Conservation (phyloP, 495 filamentous ascomycete genomes). For the Penicillium paradoxum region DNA sequence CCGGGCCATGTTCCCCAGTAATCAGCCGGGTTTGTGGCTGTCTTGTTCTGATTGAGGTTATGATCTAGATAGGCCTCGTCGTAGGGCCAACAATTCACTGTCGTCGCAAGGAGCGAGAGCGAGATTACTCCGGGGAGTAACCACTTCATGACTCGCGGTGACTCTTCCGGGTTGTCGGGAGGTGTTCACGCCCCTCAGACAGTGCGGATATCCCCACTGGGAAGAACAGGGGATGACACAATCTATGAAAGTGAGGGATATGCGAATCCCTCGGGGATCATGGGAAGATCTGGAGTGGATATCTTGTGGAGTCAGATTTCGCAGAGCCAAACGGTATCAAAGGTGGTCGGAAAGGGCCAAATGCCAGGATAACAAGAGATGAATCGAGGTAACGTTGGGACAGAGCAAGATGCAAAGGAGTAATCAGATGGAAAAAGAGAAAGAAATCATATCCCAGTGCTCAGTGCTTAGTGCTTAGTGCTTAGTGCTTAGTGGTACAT, state of each 20-base stretch:
- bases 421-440: neutral
- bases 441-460: neutral
- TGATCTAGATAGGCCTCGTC: slow-evolving; percentile 48
- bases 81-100: slow-evolving; percentile 45
- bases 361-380: neutral
- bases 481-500: neutral
- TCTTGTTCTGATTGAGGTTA: slow-evolving; percentile 60
- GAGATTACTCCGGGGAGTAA: slow-evolving; percentile 27
- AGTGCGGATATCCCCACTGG: neutral
- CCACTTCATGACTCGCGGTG: slow-evolving; percentile 29
- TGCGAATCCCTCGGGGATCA: neutral
- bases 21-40: slow-evolving; percentile 52
- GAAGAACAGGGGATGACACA: neutral
- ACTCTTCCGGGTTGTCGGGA: neutral
- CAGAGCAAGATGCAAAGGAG: neutral
- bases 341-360: neutral
- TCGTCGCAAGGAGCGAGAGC: slow-evolving; percentile 30
- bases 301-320: neutral
- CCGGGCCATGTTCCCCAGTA: slow-evolving; percentile 57
- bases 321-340: neutral
- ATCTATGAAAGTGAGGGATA: neutral
- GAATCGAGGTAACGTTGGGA: neutral
- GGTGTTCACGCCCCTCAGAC: neutral
- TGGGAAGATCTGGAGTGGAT: neutral
- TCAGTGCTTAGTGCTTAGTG: neutral